Percentiles rank a stretch among this genome's conserved stretches.
These are phyloP conservation scores for Ceratobasidium sp. DNA, from an alignment of 1,284 basidiomycete species.

Conservation along the genomic window DNA sequence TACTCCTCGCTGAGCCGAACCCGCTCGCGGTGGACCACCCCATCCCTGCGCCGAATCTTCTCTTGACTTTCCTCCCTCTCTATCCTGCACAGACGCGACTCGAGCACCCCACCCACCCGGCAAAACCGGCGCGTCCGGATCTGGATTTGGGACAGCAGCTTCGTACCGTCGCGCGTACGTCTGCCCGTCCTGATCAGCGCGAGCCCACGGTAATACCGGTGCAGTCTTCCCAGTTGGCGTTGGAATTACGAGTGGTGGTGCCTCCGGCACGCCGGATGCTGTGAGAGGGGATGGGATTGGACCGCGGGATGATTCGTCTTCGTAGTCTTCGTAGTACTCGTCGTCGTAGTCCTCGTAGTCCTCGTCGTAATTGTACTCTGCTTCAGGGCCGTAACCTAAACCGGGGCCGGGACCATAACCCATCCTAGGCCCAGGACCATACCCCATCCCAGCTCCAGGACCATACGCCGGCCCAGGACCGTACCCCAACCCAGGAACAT, in stretches of 20 bases:
- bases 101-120: neutral
- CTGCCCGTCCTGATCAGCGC: neutral
- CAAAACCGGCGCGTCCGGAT: neutral
- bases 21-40: no score
- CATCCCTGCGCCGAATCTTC: no score
- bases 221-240: conserved; percentile 21
- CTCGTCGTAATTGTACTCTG: neutral
- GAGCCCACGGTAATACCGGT: no score
- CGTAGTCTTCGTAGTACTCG: neutral
- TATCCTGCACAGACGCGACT: no score
- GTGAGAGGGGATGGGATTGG: conserved; percentile 37
- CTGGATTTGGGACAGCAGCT: neutral
- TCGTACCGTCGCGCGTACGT: conserved; percentile 35
- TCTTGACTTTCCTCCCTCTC: no score
- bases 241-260: conserved; percentile 33
- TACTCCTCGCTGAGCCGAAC: no score
- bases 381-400: neutral
- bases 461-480: neutral
- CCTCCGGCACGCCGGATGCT: neutral
- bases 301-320: neutral
- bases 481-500: neutral
- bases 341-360: conserved; percentile 2
- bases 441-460: neutral
- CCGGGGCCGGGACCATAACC: no score
- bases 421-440: neutral